Evolutionary conservation across 1,284 basidiomycete species (phyloP), one percentile per base, ranked within the genome.

Genomic region (Dichomitus squalens): DNA sequence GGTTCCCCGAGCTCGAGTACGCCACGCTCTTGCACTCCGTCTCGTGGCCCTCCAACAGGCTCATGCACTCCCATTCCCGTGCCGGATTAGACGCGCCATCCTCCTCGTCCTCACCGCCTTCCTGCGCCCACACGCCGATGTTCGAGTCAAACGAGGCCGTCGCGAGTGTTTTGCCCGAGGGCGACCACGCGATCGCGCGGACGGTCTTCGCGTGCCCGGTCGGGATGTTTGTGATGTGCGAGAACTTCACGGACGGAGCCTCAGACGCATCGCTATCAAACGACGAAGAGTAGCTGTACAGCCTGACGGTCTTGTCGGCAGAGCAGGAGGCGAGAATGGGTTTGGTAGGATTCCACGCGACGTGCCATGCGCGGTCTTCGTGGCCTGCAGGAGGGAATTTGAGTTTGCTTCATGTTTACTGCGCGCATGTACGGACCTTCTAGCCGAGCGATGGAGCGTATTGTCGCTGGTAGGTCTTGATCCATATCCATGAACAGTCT

Each of bases 1-100:
- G 75, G 5, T 82, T 89, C 0, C 96, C 97, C 23, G 81, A 79
- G 43, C 76, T 77, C 18, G 92, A 96, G 75, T 94, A 99, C 3
- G 88, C 92, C 0, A 98, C 92, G 64, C 89, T 85, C 79, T 99
- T 99, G 78, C 96, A 98, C 73, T 99, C 97, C 49, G 90, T 96
- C 72, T 99, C 97, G 71, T 99, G 97, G 0, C 97, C 97, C 71
- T 98, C 96, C 33, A 98, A 75, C 43, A 92, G 84, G 50, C 88
- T 89, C 55, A 90, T 84, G 71, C 95, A 96, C 67, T 96, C 93
- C 92, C 94, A 92, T 59, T 90, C 87, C 3, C 80, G 79, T 9
- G 60, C 57, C 1, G 72, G 75, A 7, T 68, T 72, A 1, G 67
- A 64, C 20, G 68, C 72, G 18, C 74, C 75, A 5, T 78, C 84